Evolutionary conservation across 148 eudicot genomes (phyloP), one percentile per base, ranked within the genome.

Genomic region (Beta vulgaris): DNA sequence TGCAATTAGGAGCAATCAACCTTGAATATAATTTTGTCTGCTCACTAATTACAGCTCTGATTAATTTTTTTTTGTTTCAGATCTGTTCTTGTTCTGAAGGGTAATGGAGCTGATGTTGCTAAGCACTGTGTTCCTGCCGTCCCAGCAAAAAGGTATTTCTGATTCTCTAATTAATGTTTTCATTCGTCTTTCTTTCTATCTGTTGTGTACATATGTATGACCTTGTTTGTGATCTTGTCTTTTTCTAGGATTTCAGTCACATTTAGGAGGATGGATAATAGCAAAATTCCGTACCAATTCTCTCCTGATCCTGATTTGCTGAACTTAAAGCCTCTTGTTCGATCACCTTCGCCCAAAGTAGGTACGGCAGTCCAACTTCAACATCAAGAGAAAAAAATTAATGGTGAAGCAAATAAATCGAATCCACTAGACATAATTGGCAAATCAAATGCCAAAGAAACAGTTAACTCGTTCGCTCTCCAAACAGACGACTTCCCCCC

Each of bases 101-200:
- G 92, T 4, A 88, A 86, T 59, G 92, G 89, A 40, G 92, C 92
- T 48, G 92, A 86, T 61, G 58, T 86, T 9, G 87, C 88, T 26
- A 88, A 88, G 48, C 88, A 88, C 36, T 86, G 89, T 69, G 78
- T 88, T 77, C 92, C 92, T 21, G 85, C 84, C n/a, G 92, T 86
- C 44, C 87, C 88, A 1, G 78, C 84, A 15, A 86, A 78, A 81
- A 84, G 89, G 91, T 86, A 73, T 26, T 23, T 19, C 3, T 37
- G 29, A n/a, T 29, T 3, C 39, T 35, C 79, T 6, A 2, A 32
- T 11, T 16, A 21, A 28, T 73, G 29, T 3, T 39, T 23, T n/a
- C n/a, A n/a, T n/a, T n/a, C n/a, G n/a, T n/a, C n/a, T 16, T 31
- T 66, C 32, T 34, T 44, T 14, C 51, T 37, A 18, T 43, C 21